These are phyloP conservation scores for Wallacemonas sp. DNA, from an alignment of 208 protist genomes.

Conservation along the genomic window DNA sequence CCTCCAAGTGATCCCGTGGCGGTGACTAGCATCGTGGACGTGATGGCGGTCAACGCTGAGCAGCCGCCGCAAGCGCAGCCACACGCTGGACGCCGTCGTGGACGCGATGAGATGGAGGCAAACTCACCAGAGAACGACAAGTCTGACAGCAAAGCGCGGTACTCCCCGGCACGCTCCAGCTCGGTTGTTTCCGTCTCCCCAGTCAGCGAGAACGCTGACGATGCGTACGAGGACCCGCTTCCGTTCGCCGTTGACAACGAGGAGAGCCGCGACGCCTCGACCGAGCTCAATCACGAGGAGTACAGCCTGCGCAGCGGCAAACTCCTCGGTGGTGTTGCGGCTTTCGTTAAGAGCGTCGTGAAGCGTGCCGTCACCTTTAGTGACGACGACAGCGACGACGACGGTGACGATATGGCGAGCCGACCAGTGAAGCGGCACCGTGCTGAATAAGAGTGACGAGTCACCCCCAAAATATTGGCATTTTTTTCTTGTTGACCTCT, in stretches of 20 bases:
- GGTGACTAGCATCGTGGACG: too few species aligned
- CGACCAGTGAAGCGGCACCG: slow-evolving; percentile 26
- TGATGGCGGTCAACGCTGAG: not conserved
- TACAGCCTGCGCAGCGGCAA: slow-evolving; percentile 26
- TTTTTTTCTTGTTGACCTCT: slow-evolving; percentile 19
- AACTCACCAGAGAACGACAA: not conserved
- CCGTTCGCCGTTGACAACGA: not conserved
- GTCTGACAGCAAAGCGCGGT: not conserved
- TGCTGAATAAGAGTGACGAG: not conserved
- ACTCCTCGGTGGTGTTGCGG: slow-evolving; percentile 23
- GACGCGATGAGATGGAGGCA: slow-evolving; percentile 17
- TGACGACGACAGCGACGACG: slow-evolving; percentile 28
- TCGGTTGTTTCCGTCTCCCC: slow-evolving; percentile 11
- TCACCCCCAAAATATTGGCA: too few species aligned
- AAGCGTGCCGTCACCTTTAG: slow-evolving; percentile 43
- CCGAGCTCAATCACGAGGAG: slow-evolving; percentile 4
- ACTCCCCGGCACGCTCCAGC: not conserved
- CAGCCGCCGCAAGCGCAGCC: not conserved
- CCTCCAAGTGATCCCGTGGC: not conserved
- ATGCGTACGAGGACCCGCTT: slow-evolving; percentile 15
- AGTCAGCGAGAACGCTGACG: slow-evolving; percentile 12
- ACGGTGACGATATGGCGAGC: not conserved
- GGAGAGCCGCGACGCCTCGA: not conserved
- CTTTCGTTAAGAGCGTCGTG: slow-evolving; percentile 49
- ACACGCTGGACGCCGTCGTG: slow-evolving; percentile 8